Conservation (phyloP, 2,329 filamentous ascomycete species). For the Lasiodiplodia theobromae region DNA sequence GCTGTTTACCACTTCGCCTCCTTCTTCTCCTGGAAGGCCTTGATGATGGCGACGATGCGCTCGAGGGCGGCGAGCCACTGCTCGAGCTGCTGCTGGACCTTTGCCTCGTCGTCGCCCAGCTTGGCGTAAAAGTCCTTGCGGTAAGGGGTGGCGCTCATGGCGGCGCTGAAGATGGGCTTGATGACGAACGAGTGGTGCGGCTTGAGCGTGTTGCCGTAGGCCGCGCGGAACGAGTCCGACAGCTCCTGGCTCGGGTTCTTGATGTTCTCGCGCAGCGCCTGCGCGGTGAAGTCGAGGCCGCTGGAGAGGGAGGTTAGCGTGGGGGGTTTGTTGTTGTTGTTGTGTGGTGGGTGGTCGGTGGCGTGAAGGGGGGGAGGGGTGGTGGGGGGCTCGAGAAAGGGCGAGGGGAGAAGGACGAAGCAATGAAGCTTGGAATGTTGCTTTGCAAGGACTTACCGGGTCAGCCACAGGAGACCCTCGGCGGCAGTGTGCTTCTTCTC, state of each 20-base stretch:
- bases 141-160: slow-evolving; percentile 93
- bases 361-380: slow-evolving; percentile 5
- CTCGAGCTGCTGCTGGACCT: slow-evolving; percentile 70
- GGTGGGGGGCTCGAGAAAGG: neutral
- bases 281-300: slow-evolving; percentile 91
- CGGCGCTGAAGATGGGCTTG: slow-evolving; percentile 90
- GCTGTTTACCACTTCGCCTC: slow-evolving; percentile 29
- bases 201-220: slow-evolving; percentile 88
- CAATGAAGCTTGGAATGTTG: slow-evolving; percentile 10
- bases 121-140: slow-evolving; percentile 92
- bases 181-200: slow-evolving; percentile 88
- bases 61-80: slow-evolving; percentile 80
- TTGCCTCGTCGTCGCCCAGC: slow-evolving; percentile 71
- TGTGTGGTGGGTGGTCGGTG: slow-evolving; percentile 3
- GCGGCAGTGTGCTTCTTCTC: slow-evolving; percentile 86
- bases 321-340: neutral
- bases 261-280: slow-evolving; percentile 81
- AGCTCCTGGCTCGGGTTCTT: slow-evolving; percentile 75
- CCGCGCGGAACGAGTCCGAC: slow-evolving; percentile 81
- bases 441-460: slow-evolving; percentile 66
- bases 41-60: slow-evolving; percentile 78
- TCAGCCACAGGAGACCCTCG: slow-evolving; percentile 90
- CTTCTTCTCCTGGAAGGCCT: slow-evolving; percentile 56
- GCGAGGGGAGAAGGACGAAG: neutral
- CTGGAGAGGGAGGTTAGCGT: slow-evolving; percentile 53